These are phyloP conservation scores for Ascochyta lentis DNA, from an alignment of 2,329 filamentous ascomycete species.

Conservation along the genomic window DNA sequence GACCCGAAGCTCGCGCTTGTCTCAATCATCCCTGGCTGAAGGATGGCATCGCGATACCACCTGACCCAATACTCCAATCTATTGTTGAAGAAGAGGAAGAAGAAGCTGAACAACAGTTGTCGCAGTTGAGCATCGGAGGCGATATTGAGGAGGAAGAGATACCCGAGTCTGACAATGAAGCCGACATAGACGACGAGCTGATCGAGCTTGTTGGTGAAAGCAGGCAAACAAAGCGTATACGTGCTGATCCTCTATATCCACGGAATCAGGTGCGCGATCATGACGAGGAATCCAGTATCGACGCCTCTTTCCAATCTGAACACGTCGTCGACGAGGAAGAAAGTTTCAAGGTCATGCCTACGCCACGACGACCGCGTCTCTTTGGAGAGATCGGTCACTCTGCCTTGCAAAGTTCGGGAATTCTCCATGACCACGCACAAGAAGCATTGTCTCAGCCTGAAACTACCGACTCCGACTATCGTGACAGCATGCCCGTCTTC, in stretches of 20 bases:
- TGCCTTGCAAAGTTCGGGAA: conserved; percentile 60
- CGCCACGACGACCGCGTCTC: conserved; percentile 51
- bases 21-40: conserved; percentile 77
- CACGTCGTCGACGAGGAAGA: conserved; percentile 37
- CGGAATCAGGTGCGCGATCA: conserved; percentile 49
- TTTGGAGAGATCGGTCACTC: conserved; percentile 68
- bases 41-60: conserved; percentile 51
- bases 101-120: conserved; percentile 46
- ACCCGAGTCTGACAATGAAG: conserved; percentile 37
- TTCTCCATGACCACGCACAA: conserved; percentile 46
- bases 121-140: conserved; percentile 61
- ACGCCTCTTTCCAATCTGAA: conserved; percentile 47
- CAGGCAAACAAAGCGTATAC: conserved; percentile 55
- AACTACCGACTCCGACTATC: conserved; percentile 4
- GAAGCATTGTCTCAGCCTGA: conserved; percentile 37
- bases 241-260: conserved; percentile 47
- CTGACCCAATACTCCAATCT: conserved; percentile 44
- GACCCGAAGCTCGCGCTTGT: conserved; percentile 75
- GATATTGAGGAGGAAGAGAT: conserved; percentile 29
- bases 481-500: conserved; percentile 9
- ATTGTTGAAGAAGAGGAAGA: conserved; percentile 59
- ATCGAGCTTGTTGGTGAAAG: conserved; percentile 36
- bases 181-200: conserved; percentile 43
- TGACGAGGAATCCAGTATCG: conserved; percentile 48
- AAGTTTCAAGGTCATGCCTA: conserved; percentile 37